These are phyloP conservation scores for Hypomyces perniciosus DNA, from an alignment of 2,329 filamentous ascomycete genomes.

Conservation along the genomic window DNA sequence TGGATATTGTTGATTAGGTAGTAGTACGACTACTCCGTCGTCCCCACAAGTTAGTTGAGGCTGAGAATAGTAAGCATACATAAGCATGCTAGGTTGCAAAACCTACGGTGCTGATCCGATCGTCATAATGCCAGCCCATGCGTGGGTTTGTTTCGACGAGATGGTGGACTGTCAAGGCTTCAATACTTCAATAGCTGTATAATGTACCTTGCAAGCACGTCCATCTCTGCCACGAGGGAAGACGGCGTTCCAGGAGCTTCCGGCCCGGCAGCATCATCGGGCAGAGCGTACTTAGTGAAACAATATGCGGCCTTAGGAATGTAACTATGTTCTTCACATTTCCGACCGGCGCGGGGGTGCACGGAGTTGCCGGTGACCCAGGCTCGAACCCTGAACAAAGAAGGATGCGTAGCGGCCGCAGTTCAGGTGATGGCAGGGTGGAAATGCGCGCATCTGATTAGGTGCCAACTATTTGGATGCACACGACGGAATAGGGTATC, in stretches of 20 bases:
- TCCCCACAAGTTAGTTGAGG: too few species aligned
- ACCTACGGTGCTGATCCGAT: too few species aligned
- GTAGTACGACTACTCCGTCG: too few species aligned
- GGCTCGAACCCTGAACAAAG: not conserved
- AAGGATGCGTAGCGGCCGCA: not conserved
- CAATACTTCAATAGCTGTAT: not conserved
- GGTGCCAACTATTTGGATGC: not conserved
- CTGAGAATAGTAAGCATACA: too few species aligned
- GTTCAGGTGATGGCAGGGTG: too few species aligned
- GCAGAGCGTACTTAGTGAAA: constrained; percentile 4
- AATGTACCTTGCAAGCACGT: not conserved
- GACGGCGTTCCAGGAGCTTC: not conserved
- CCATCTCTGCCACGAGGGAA: not conserved
- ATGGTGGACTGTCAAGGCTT: not conserved
- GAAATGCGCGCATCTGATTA: not conserved
- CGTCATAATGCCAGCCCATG: too few species aligned
- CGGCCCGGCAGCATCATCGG: not conserved
- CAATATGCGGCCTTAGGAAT: not conserved
- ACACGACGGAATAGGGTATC: not conserved
- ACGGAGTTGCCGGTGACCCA: constrained; percentile 13
- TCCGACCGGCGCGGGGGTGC: constrained; percentile 5
- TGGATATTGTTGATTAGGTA: too few species aligned
- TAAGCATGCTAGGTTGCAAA: too few species aligned
- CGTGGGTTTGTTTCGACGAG: not conserved
- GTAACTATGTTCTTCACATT: not conserved